These are phyloP conservation scores for Purshia tridentata DNA, from an alignment of 306 rosid genomes.

Conservation along the genomic window DNA sequence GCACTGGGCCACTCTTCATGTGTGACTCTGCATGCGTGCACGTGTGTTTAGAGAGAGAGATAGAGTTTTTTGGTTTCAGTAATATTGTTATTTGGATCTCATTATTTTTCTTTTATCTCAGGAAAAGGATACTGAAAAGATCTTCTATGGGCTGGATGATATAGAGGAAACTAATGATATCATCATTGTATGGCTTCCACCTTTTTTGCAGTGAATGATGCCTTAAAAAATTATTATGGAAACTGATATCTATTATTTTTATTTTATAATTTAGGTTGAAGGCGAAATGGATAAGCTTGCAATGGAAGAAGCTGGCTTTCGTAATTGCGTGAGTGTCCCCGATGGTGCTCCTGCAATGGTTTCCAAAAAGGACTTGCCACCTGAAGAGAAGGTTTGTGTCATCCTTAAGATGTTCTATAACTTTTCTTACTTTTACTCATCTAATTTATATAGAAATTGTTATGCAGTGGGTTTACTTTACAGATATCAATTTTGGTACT, in stretches of 20 bases:
- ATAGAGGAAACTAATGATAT: slow-evolving; percentile 68
- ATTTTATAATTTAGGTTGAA: slow-evolving; percentile 65
- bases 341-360: slow-evolving; percentile 88
- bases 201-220: slow-evolving; percentile 6
- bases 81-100: not conserved
- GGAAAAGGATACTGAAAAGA: slow-evolving; percentile 86
- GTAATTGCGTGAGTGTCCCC: slow-evolving; percentile 92
- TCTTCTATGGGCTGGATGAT: slow-evolving; percentile 91
- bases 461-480: not conserved
- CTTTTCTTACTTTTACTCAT: not conserved
- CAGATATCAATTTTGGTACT: not conserved
- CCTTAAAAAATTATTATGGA: slow-evolving; percentile 22
- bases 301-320: slow-evolving; percentile 95
- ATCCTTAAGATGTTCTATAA: not conserved
- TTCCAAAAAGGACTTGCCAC: slow-evolving; percentile 68
- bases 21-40: too few relatives aligned
- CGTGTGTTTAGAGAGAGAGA: too few relatives aligned
- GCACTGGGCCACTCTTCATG: too few relatives aligned
- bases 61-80: not conserved
- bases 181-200: slow-evolving; percentile 64
- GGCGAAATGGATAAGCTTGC: slow-evolving; percentile 99
- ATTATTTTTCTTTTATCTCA: slow-evolving; percentile 31
- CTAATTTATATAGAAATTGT: not conserved
- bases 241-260: slow-evolving; percentile 8
- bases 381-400: slow-evolving; percentile 60